Conservation (phyloP, 768 basidiomycete species). For the Collybia nuda region DNA sequence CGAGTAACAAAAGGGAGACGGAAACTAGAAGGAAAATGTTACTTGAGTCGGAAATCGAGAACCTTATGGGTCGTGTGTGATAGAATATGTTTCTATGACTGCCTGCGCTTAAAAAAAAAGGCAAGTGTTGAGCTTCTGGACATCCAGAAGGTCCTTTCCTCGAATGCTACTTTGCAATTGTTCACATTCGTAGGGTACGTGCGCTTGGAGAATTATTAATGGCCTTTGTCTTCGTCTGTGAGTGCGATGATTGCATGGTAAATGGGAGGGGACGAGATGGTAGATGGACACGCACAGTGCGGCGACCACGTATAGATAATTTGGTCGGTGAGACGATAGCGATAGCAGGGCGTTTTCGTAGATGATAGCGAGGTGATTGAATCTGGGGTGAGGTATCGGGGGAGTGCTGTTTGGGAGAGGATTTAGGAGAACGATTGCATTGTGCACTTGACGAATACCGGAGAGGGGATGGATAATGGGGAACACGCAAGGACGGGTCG, state of each 20-base stretch:
- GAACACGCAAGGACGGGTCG: neutral
- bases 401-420: constrained; percentile 11
- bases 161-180: neutral
- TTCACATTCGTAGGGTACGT: constrained; percentile 17
- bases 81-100: no score
- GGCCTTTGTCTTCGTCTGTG: constrained; percentile 13
- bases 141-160: no score
- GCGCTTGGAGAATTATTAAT: constrained; percentile 13
- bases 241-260: constrained; percentile 22
- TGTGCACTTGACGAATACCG: neutral
- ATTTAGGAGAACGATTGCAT: constrained; percentile 9
- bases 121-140: no score
- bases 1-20: neutral
- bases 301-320: constrained; percentile 13
- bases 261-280: constrained; percentile 5
- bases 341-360: constrained; percentile 28
- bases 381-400: constrained; percentile 8
- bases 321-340: constrained; percentile 18
- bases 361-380: constrained; percentile 26
- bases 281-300: constrained; percentile 8
- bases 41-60: no score
- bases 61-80: no score
- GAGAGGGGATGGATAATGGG: constrained; percentile 2
- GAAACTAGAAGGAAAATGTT: no score
- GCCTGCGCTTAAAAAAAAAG: no score